Evolutionary conservation across 495 filamentous ascomycete genomes (phyloP).

Genomic region (Neurospora cerealis): DNA sequence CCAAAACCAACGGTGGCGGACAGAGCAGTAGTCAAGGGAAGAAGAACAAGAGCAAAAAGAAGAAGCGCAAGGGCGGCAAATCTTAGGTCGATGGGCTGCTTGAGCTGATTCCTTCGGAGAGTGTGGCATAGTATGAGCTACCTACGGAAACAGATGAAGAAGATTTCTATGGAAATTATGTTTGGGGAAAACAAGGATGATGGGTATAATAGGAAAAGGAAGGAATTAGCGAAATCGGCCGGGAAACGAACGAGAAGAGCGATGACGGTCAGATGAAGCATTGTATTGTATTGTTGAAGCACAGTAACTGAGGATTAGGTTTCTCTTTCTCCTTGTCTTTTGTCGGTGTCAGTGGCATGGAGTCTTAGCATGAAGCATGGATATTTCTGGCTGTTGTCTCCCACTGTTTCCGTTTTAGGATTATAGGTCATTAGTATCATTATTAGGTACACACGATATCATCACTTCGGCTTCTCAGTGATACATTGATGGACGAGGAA

Average conservation of each 20-base stretch:
- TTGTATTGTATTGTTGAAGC: not conserved
- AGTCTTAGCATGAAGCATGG: not conserved
- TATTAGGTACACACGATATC: not conserved
- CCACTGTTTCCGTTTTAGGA: not conserved
- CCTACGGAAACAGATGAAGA: not conserved
- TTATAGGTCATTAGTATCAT: not conserved
- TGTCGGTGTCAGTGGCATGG: not conserved
- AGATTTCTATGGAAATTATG: not conserved
- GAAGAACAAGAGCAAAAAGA: slow-evolving; percentile 29
- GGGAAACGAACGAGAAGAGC: not conserved
- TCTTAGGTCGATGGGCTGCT: slow-evolving; percentile 22
- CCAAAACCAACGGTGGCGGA: slow-evolving; percentile 1
- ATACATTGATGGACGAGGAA: not conserved
- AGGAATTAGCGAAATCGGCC: not conserved
- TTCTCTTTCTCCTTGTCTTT: not conserved
- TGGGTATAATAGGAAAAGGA: not conserved
- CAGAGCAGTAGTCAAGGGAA: slow-evolving; percentile 7
- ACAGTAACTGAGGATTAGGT: not conserved
- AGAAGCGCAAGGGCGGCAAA: slow-evolving; percentile 33
- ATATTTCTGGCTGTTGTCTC: not conserved
- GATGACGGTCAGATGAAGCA: not conserved
- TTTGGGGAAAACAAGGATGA: not conserved
- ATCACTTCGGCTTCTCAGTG: not conserved
- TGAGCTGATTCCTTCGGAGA: slow-evolving; percentile 7
- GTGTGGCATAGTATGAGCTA: not conserved